Percentiles rank a stretch among this genome's conserved stretches.
phyloP scores from a whole-genome alignment of 495 filamentous ascomycete genomes.

The Terfezia claveryi region DNA sequence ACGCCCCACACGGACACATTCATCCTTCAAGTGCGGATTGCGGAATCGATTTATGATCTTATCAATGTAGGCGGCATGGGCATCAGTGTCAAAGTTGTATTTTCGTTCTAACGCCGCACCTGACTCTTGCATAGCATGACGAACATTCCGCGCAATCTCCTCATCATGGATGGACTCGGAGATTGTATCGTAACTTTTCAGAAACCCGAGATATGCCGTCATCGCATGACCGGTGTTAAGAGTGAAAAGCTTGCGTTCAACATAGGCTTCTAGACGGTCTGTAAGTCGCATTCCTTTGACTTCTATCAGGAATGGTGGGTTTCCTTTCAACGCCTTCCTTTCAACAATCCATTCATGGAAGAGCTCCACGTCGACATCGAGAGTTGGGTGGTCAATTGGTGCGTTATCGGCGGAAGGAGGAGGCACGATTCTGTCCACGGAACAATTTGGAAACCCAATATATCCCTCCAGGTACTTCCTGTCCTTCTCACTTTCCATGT shows the following conservation, averaged over 20 bases:
- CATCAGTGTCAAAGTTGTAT: conserved; percentile 46
- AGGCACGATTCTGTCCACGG: conserved; percentile 93
- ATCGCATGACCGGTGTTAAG: conserved; percentile 96
- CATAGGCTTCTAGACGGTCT: conserved; percentile 74
- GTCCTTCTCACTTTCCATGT: conserved; percentile 15
- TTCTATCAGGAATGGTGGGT: conserved; percentile 48
- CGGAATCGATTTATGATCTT: conserved; percentile 81
- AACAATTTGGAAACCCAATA: conserved; percentile 71
- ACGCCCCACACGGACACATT: conserved; percentile 84
- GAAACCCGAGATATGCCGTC: conserved; percentile 87
- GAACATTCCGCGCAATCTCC: conserved; percentile 35
- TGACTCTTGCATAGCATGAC: conserved; percentile 56
- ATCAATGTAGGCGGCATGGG: conserved; percentile 75
- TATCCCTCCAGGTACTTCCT: conserved; percentile 18
- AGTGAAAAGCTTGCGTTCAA: conserved; percentile 97
- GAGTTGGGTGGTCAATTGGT: conserved; percentile 5
- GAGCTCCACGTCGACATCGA: conserved; percentile 88
- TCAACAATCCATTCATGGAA: conserved; percentile 99
- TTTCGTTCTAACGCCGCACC: conserved; percentile 64
- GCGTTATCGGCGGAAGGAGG: conserved; percentile 33
- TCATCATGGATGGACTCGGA: conserved; percentile 57
- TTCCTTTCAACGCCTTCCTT: conserved; percentile 20
- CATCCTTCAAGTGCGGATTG: conserved; percentile 85
- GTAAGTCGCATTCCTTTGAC: conserved; percentile 86
- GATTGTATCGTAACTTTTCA: conserved; percentile 60